Conservation (phyloP, 257 asterid genomes). For the Datura wrightii region DNA sequence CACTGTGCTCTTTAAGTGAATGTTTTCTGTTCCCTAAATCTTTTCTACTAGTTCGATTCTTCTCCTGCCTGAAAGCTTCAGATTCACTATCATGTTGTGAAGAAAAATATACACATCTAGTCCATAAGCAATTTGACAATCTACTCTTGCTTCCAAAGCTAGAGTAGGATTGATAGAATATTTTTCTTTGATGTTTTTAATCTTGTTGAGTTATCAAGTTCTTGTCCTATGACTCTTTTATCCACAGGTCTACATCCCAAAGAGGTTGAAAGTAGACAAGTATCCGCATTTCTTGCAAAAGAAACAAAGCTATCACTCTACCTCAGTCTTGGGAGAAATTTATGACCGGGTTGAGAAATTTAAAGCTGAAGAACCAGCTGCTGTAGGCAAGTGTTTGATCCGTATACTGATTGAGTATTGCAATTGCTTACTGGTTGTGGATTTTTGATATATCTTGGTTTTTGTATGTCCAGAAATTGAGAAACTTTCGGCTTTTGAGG, state of each 20-base stretch:
- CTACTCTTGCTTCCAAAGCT: neutral
- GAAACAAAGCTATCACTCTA: conserved; percentile 53
- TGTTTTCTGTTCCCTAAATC: neutral
- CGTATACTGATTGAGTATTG: neutral
- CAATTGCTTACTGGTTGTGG: neutral
- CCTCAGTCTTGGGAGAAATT: conserved; percentile 68
- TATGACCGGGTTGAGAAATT: conserved; percentile 49
- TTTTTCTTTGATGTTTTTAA: neutral
- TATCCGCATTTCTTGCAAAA: conserved; percentile 77
- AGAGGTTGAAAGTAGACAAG: conserved; percentile 49
- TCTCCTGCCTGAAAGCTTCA: neutral
- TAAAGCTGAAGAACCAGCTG: conserved; percentile 35
- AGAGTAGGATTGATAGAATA: neutral
- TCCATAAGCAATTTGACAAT: neutral
- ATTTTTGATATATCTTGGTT: conserved; percentile 8
- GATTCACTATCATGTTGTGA: neutral
- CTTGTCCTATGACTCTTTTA: neutral
- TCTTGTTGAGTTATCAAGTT: neutral
- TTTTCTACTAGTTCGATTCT: neutral
- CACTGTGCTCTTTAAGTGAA: neutral
- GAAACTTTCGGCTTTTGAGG: conserved; percentile 59
- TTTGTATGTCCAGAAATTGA: conserved; percentile 49
- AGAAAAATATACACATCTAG: neutral
- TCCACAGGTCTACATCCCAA: conserved; percentile 59
- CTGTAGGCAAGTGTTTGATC: conserved; percentile 46